Base-by-base conservation (phyloP, 257 asterid species). In the Petunia axillaris region DNA sequence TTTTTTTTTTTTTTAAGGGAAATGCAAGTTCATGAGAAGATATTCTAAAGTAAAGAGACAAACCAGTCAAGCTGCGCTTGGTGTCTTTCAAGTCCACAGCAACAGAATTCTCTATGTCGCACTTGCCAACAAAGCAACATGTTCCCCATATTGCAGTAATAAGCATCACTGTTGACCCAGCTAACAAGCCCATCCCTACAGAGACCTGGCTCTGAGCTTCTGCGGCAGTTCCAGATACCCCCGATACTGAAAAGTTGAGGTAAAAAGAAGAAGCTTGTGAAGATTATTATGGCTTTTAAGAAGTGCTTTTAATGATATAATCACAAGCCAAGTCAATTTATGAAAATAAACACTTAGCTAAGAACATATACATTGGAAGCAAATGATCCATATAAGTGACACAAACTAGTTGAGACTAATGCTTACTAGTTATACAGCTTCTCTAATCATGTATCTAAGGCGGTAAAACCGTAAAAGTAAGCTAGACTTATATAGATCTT, bases 131-230 rank as follows among this genome's bases (percentile, higher is more conserved):
- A 64, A 88, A 0, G 79, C 94, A 79, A 84, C 99, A 95, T 71
- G 95, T 85, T 2, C 99, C 98, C 99, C 99, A 95, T 79, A 90
- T 87, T 7, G 91, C 86, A 14, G 99, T 95, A 70, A 95, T 90
- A 75, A 93, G 97, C 98, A 95, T 90, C 81, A 95, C 97, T 2
- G 98, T 93, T 14, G 99, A 95, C 44, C 99, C 99, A 76, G 99
- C 99, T 41, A 93, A 81, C 84, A 95, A 89, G n/a, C 97, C 99
- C 87, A 95, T 93, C 76, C 98, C 99, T 15, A 93, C 97, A 2
- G 97, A 94, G 36, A 95, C 99, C 89, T 95, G 98, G 83, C 93
- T 87, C 87, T 93, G 99, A 25, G 98, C 99, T 58, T 85, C 85
- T 82, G 94, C 97, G 7, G 75, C 6, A 86, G 85, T 88, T 82